Conservation (phyloP, 495 filamentous ascomycete genomes). For the Acidiella bohemica region DNA sequence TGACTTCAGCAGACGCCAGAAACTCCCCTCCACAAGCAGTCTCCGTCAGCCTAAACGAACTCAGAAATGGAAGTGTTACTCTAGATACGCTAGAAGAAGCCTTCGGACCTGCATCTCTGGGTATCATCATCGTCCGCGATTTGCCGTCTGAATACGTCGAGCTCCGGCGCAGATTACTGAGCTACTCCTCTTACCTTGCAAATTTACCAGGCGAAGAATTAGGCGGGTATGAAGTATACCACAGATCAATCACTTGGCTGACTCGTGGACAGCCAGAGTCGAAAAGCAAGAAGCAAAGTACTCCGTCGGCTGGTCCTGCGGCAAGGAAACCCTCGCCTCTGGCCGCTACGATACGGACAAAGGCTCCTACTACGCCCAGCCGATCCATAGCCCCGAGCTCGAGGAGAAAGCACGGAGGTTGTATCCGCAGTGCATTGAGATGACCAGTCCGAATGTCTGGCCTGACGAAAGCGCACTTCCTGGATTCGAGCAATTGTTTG, state of each 20-base stretch:
- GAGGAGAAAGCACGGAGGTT: conserved; percentile 20
- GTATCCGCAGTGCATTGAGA: conserved; percentile 42
- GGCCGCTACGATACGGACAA: conserved; percentile 86
- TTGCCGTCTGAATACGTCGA: conserved; percentile 54
- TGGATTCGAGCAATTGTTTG: conserved; percentile 56
- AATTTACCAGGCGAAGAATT: conserved; percentile 63
- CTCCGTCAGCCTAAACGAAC: conserved; percentile 8
- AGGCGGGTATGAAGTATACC: conserved; percentile 33
- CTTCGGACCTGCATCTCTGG: conserved; percentile 82
- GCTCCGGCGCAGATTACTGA: conserved; percentile 61
- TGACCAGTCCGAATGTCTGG: conserved; percentile 74
- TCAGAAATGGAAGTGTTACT: conserved; percentile 4
- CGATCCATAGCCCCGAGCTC: conserved; percentile 50
- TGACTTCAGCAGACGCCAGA: no score
- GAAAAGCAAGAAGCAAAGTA: conserved; percentile 50
- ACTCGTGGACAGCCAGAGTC: conserved; percentile 36
- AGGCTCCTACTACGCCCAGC: conserved; percentile 67
- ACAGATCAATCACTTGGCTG: neutral
- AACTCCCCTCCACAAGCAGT: no score
- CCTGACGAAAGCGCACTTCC: conserved; percentile 51
- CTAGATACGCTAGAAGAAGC: conserved; percentile 52
- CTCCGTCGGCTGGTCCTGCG: conserved; percentile 62
- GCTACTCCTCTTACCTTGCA: conserved; percentile 78
- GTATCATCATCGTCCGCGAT: conserved; percentile 83
- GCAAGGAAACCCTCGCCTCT: conserved; percentile 85